Percentiles rank a stretch among this genome's conserved stretches.
Evolutionary conservation across 768 basidiomycete species (phyloP).

Genomic region (Cystofilobasidium macerans): DNA sequence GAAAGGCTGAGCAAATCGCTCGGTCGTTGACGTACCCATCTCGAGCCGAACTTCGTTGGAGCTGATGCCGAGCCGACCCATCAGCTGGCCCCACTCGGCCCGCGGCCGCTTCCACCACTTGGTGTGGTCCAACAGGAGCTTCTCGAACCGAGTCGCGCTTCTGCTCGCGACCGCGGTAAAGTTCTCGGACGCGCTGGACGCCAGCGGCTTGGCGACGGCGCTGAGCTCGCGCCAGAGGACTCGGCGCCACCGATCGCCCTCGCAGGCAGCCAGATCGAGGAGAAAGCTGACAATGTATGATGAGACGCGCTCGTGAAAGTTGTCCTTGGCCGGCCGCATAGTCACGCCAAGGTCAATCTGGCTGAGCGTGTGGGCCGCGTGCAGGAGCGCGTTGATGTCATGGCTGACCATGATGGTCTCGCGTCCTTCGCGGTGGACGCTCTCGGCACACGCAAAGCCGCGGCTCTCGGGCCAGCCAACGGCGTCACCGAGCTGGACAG

Average conservation of each 20-base stretch:
- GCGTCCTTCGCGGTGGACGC: constrained; percentile 47
- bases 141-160: constrained; percentile 61
- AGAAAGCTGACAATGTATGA: constrained; percentile 54
- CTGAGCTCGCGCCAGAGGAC: constrained; percentile 29
- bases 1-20: background rate
- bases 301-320: constrained; percentile 74
- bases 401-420: constrained; percentile 68
- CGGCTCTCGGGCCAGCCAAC: constrained; percentile 29
- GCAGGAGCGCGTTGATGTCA: constrained; percentile 49
- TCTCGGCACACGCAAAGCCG: constrained; percentile 30
- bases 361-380: constrained; percentile 63
- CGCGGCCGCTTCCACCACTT: constrained; percentile 76
- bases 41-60: constrained; percentile 64
- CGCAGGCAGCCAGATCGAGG: constrained; percentile 31
- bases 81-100: constrained; percentile 68
- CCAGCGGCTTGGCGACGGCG: constrained; percentile 20
- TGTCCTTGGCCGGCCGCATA: constrained; percentile 73
- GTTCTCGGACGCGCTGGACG: constrained; percentile 13
- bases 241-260: constrained; percentile 28
- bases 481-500: constrained; percentile 35
- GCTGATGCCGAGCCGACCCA: constrained; percentile 60
- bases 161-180: constrained; percentile 38
- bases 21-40: constrained; percentile 50
- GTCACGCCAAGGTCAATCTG: constrained; percentile 89
- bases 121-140: constrained; percentile 68